Evolutionary conservation across 148 eudicot genomes (phyloP), one percentile per base, ranked within the genome.

Genomic region (Oxyria digyna): DNA sequence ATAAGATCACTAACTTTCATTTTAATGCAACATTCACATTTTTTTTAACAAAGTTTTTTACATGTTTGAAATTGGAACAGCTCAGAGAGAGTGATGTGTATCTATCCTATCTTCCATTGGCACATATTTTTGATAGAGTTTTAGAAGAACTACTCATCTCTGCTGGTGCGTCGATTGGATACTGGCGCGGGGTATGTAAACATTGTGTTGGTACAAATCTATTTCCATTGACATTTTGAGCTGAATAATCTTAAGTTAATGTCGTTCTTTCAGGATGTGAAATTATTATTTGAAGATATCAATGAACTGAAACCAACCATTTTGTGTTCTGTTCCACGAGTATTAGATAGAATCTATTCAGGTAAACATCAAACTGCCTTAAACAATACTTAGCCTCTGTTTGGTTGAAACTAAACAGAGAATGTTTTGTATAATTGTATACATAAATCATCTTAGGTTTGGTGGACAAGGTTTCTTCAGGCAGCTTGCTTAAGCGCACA

Each of bases 301-400:
- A 83, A 64, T 73, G 89, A 81, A 70, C 79, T 95, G 74, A 95
- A 83, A 68, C 99, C 99, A 50, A 88, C 96, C 64, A 63, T 84
- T 20, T 73, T 95, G 26, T 95, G 99, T 73, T 84, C 97, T 62
- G 99, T 95, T 78, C 99, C 99, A 0, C 93, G 99, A 20, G 97
- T 95, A 10, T 69, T 95, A 67, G 99, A 95, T 45, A 78, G 94
- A 59, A 89, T 95, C 18, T 95, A 91, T 78, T 75, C 97, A 81
- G 98, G 98, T 87, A 75, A 62, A 31, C 12, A 8, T 35, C 38
- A 35, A 35, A 18, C 18, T 4, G 26, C 38, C 38, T 35, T 35
- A n/a, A 9, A 4, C 27, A n/a, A 13, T 21, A 50, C 21, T 35
- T 35, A 35, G 6, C 6, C 6, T 35, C 38, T 35, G 3, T 3